Evolutionary conservation across 805 yeast species (phyloP).

Genomic region (Ogataea sp.): DNA sequence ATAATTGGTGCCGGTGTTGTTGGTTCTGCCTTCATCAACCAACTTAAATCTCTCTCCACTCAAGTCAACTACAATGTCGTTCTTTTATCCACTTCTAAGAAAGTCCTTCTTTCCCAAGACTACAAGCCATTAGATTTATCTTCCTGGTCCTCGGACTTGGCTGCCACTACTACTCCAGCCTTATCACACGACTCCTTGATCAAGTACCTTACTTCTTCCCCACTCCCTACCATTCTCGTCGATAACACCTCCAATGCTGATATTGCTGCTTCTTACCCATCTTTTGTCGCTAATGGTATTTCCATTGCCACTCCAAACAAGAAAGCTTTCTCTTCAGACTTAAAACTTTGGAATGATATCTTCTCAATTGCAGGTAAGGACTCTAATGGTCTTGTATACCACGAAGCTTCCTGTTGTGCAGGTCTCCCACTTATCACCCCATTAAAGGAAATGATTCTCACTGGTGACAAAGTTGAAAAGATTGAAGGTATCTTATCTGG

Average conservation of each 20-base stretch:
- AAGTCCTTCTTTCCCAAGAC: constrained; percentile 60
- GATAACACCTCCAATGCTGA: constrained; percentile 89
- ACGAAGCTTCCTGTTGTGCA: constrained; percentile 98
- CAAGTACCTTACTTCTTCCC: constrained; percentile 54
- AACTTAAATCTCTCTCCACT: constrained; percentile 57
- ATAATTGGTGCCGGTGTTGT: constrained; percentile 90
- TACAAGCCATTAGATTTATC: constrained; percentile 63
- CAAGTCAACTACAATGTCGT: constrained; percentile 66
- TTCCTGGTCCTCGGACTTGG: constrained; percentile 44
- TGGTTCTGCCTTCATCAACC: constrained; percentile 85
- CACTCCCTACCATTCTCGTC: constrained; percentile 72
- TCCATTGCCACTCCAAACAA: constrained; percentile 98
- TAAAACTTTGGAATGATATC: constrained; percentile 69
- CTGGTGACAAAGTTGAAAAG: constrained; percentile 88
- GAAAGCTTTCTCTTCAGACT: constrained; percentile 84
- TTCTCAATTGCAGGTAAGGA: constrained; percentile 46
- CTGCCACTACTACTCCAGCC: constrained; percentile 37
- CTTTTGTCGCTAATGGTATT: constrained; percentile 65
- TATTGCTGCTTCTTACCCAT: constrained; percentile 72
- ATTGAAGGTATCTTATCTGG: constrained; percentile 98
- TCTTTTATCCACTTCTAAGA: constrained; percentile 66
- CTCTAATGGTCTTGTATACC: constrained; percentile 76
- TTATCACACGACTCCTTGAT: constrained; percentile 52
- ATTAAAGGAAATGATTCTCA: constrained; percentile 75
- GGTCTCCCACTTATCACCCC: constrained; percentile 93